Percentiles rank a stretch among this genome's conserved stretches.
phyloP scores from a whole-genome alignment of 345 rosid genomes.

The Bretschneidera sinensis region DNA sequence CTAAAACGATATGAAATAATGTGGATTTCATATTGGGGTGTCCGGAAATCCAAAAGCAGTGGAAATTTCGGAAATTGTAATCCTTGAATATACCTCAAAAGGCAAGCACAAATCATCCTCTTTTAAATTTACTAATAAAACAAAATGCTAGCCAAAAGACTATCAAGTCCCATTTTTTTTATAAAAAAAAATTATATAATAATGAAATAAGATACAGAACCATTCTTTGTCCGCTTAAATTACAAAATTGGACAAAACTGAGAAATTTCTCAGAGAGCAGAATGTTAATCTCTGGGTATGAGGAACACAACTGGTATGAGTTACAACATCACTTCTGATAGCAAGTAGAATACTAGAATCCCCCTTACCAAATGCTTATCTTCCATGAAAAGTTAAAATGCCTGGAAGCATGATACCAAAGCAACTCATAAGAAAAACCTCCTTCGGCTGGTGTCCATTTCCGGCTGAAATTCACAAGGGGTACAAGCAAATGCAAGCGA shows the following conservation, averaged over 20 bases:
- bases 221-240: not conserved
- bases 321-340: not conserved
- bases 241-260: not conserved
- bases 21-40: too few relatives aligned
- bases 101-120: too few relatives aligned
- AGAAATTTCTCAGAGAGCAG: not conserved
- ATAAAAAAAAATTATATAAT: too few relatives aligned
- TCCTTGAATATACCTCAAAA: too few relatives aligned
- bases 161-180: too few relatives aligned
- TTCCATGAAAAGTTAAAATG: not conserved
- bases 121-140: too few relatives aligned
- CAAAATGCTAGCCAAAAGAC: too few relatives aligned
- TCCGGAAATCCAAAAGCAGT: too few relatives aligned
- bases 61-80: too few relatives aligned
- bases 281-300: not conserved
- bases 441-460: constrained; percentile 92
- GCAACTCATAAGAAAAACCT: constrained; percentile 73
- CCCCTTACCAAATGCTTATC: not conserved
- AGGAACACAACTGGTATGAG: not conserved
- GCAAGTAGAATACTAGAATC: too few relatives aligned
- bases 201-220: too few relatives aligned
- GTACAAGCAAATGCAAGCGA: not conserved
- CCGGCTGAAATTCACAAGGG: constrained; percentile 35
- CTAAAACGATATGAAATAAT: too few relatives aligned
- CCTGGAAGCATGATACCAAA: not conserved